Base-by-base conservation (phyloP, 345 rosid species). In the Citrus sp. region DNA sequence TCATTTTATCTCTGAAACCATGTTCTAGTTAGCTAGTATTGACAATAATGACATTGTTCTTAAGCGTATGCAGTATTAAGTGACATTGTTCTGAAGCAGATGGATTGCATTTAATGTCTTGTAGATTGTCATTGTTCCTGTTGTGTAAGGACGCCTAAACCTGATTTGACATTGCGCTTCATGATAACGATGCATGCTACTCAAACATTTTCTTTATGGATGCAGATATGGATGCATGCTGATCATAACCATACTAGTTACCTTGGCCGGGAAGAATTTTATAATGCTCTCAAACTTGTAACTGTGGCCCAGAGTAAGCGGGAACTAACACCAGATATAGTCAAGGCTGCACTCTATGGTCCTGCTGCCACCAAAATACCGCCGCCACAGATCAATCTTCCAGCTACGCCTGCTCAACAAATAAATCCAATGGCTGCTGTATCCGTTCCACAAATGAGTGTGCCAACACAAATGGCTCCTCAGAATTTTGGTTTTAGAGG, bases 351-450 rank as follows among this genome's bases (percentile, higher is more conserved):
- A 61, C 78, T 95, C 18, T 88, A 89, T 83, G 92, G 97, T 76
- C 98, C 97, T 54, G 97, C 99, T 32, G 94, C 99, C n/a, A 96
- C 97, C 67, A 95, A 90, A 87, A 95, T 95, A 76, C 99, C 99
- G 0, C 83, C 98, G 3, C 99, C 99, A 6, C 90, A 89, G 82
- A 95, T 95, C 82, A 93, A 92, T 86, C 90, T 90, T 78, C 73
- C 91, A 60, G 86, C 93, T 51, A 30, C 70, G 49, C 87, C 92
- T 82, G 88, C 85, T 30, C 86, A 86, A 55, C 90, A 81, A 66
- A 82, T 82, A 42, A 88, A 70, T 74, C 37, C 88, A 42, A 42
- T 69, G 80, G 78, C 83, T 83, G 83, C 82, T 77, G 77, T 78
- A 13, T 54, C 93, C 76, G 72, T 85, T 35, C 82, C 86, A 6